Conservation (phyloP, 192 early-diverging fungal species). For the Backusella tarrabulga region DNA sequence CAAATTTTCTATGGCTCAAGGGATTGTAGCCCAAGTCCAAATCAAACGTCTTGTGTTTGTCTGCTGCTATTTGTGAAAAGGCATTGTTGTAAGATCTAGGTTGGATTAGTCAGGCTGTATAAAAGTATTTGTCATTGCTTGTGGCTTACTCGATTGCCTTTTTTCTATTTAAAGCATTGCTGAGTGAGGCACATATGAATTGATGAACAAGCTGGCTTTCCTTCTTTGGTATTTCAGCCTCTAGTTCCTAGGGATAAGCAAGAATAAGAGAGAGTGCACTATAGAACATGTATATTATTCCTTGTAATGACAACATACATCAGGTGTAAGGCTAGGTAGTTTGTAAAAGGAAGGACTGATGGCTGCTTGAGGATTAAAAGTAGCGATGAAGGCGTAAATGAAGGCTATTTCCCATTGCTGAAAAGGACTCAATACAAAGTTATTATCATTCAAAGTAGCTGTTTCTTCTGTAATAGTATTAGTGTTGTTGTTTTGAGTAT, state of each 20-base stretch:
- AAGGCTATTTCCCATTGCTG: conserved; percentile 32
- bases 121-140: background rate
- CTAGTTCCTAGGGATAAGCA: conserved; percentile 12
- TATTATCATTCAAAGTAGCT: background rate
- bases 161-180: conserved; percentile 29
- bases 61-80: conserved; percentile 15
- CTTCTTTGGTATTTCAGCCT: conserved; percentile 12
- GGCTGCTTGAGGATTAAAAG: conserved; percentile 6
- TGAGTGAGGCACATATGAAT: conserved; percentile 11
- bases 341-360: background rate
- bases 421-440: background rate
- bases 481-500: background rate
- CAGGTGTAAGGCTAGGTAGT: conserved; percentile 14
- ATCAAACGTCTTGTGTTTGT: conserved; percentile 19
- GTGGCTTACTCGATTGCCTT: conserved; percentile 23
- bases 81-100: conserved; percentile 1
- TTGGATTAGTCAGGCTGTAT: background rate
- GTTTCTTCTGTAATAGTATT: background rate
- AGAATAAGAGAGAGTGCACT: background rate
- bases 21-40: conserved; percentile 30
- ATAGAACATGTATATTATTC: background rate
- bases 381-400: conserved; percentile 22
- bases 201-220: conserved; percentile 15
- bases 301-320: conserved; percentile 1
- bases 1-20: conserved; percentile 11